A percentile compares a stretch with the other conserved stretches of the same genome.
Conservation (phyloP, 768 basidiomycete genomes). For the Lenzites betulinus region DNA sequence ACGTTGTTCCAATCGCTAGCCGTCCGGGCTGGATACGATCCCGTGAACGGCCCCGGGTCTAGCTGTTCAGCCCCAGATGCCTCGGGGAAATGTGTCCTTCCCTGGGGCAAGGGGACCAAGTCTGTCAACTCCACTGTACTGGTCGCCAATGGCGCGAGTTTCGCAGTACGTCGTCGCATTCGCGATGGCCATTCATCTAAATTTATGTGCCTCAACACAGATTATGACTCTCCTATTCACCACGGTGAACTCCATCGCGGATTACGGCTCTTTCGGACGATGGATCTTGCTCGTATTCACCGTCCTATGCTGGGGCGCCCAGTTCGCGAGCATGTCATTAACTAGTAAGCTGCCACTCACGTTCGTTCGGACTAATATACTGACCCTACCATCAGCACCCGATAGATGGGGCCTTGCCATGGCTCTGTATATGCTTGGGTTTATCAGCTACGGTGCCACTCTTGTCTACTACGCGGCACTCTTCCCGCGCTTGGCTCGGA, state of each 20-base stretch:
- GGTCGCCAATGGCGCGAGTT: constrained; percentile 76
- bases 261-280: constrained; percentile 77
- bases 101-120: constrained; percentile 75
- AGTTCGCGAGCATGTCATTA: constrained; percentile 77
- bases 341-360: constrained; percentile 49
- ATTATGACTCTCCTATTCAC: constrained; percentile 84
- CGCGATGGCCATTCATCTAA: too few species aligned
- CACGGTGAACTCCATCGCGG: constrained; percentile 67
- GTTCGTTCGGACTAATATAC: too few species aligned
- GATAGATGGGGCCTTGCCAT: constrained; percentile 73
- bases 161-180: constrained; percentile 49
- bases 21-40: constrained; percentile 71
- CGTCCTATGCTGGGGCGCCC: constrained; percentile 76
- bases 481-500: constrained; percentile 81
- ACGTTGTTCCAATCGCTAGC: constrained; percentile 79
- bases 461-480: constrained; percentile 79
- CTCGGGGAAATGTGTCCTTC: constrained; percentile 76
- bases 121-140: constrained; percentile 76
- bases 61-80: constrained; percentile 56
- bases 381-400: constrained; percentile 38
- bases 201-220: constrained; percentile 39
- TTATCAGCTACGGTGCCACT: constrained; percentile 78
- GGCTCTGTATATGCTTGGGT: constrained; percentile 78
- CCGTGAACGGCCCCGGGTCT: constrained; percentile 65
- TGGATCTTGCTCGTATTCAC: constrained; percentile 75